Base-by-base conservation (phyloP, 257 asterid species). In the Nicotiana tomentosiformis region DNA sequence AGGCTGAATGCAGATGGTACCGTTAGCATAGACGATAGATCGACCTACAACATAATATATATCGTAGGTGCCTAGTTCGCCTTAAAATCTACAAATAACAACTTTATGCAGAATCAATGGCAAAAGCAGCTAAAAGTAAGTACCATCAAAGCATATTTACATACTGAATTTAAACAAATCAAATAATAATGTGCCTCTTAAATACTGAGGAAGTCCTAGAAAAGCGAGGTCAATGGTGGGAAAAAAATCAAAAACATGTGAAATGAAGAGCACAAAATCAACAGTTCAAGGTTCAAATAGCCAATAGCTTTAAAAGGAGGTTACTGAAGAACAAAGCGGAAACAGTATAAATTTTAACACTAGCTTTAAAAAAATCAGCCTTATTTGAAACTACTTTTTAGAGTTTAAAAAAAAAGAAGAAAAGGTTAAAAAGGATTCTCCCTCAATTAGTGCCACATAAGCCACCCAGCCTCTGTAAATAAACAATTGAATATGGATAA, bases 1-100 rank as follows among this genome's bases (percentile, higher is more conserved):
- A 92, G 90, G 97, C 99, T 96, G 97, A 90, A 90, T 57, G 70
- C 86, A 88, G 65, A 86, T 69, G 77, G 49, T 72, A 81, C 43
- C 87, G 85, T 67, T 82, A 77, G 80, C 53, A 46, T 66, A 80
- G n/a, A 55, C 56, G 69, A 82, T 9, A 33, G 35, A 79, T 74
- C 29, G 35, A 49, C 33, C 64, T 32, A 68, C 18, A 77, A 18
- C 23, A 70, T 49, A 81, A 76, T 17, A 64, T 16, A 17, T 66
- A 70, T 66, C 7, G 66, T 39, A 64, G 77, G 76, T 43, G 62
- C 62, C 80, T 74, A 26, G n/a, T 23, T 74, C 79, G 23, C 62
- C 79, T 49, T 15, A 23, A 74, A 49, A 74, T 15, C 39, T 7
- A 49, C 79, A 74, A 74, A 74, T 49, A 74, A 32, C 62, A 26